Evolutionary conservation across 805 yeast genomes (phyloP), one percentile per base, ranked within the genome.

Genomic region (Debaryomyces prosopidis): DNA sequence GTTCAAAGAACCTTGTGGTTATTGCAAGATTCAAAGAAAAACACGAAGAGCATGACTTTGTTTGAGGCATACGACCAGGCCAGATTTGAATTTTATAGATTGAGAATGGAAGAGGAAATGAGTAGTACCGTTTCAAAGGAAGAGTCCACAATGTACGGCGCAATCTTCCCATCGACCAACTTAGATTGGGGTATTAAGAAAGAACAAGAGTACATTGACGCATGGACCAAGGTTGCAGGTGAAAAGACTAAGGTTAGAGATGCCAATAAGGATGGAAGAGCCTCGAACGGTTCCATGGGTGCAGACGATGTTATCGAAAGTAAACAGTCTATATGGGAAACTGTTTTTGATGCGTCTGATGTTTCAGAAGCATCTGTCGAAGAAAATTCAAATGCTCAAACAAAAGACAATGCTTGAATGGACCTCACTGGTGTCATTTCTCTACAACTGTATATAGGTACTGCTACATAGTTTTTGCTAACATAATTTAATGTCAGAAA

Each of bases 101-200:
- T 89, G 47, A 82, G 97, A 60, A 88, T 90, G 76, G 82, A 85
- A 48, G 86, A 87, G 59, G 96, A 91, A 57, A 73, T 88, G 89
- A 85, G 62, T 70, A 74, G 59, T 79, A 80, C 60, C 75, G 70
- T 92, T 2, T 79, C 88, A 3, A 76, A 75, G 48, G 99, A 94
- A 75, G 97, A 94, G 64, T 80, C 89, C 7, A 75, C 74, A 45
- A 85, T 94, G 96, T 82, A 74, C 60, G 97, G 98, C 16, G 85
- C 95, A 1, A 79, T 84, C 7, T 88, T 75, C 65, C 80, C 81
- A 33, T 71, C 77, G 32, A 71, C 87, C 30, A 68, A 81, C 49
- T 65, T 89, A 47, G 87, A 85, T 42, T 73, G 75, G 58, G 95
- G 94, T 54, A 66, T 88, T 43, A 76, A 76, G 44, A 74, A 76